A percentile compares a stretch with the other conserved stretches of the same genome.
These are phyloP conservation scores for Hordeum vulgare DNA, from an alignment of 176 grass and related monocot species.

Conservation along the genomic window DNA sequence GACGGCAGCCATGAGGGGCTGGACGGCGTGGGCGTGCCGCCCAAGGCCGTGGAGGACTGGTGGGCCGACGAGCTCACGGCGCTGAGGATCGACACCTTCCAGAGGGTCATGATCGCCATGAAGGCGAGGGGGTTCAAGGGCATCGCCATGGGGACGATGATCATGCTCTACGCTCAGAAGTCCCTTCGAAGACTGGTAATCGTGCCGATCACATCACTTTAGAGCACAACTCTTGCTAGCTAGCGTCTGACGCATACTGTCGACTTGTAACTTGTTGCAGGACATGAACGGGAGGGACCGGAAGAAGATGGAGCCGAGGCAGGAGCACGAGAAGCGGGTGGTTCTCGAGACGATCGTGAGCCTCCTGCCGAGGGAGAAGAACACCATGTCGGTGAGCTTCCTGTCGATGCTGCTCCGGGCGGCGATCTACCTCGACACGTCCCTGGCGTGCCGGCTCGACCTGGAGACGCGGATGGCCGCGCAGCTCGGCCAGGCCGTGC, in stretches of 20 bases:
- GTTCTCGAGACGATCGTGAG: slow-evolving; percentile 77
- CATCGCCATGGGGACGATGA: slow-evolving; percentile 62
- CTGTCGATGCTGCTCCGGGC: slow-evolving; percentile 79
- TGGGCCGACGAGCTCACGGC: slow-evolving; percentile 77
- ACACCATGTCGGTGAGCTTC: slow-evolving; percentile 79
- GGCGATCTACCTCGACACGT: slow-evolving; percentile 70
- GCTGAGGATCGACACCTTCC: slow-evolving; percentile 71
- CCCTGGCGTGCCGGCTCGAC: slow-evolving; percentile 76
- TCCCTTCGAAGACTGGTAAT: slow-evolving; percentile 75
- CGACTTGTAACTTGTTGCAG: slow-evolving; percentile 21
- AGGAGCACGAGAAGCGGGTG: slow-evolving; percentile 85
- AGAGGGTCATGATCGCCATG: slow-evolving; percentile 76
- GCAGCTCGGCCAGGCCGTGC: slow-evolving; percentile 66
- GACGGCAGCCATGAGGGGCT: slow-evolving; percentile 16
- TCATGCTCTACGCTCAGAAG: slow-evolving; percentile 97
- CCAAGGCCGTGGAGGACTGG: slow-evolving; percentile 58
- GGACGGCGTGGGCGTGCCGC: background rate
- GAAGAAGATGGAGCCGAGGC: slow-evolving; percentile 53
- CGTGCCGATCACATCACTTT: background rate
- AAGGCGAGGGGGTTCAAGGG: slow-evolving; percentile 70
- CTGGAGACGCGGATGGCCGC: slow-evolving; percentile 74
- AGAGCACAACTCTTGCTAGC: background rate
- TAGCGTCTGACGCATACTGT: background rate
- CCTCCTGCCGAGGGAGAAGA: slow-evolving; percentile 71
- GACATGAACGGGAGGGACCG: slow-evolving; percentile 54